A percentile compares a stretch with the other conserved stretches of the same genome.
Evolutionary conservation across 108 stramenopile species (phyloP).

Genomic region (Pseudonitzschia multiseries): DNA sequence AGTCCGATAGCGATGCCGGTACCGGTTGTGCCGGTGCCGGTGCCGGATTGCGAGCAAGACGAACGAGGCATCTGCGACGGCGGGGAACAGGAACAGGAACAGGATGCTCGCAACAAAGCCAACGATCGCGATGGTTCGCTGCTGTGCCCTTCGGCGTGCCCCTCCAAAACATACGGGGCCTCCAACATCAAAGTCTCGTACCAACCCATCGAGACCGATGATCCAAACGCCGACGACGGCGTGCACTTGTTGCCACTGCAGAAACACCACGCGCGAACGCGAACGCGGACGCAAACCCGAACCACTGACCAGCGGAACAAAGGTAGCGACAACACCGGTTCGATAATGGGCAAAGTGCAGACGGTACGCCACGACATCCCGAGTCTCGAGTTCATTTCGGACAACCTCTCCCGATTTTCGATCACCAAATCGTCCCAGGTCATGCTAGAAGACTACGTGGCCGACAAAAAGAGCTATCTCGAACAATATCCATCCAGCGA

Average conservation of each 20-base stretch:
- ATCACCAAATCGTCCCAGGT: conserved; percentile 1
- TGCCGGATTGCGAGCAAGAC: neutral
- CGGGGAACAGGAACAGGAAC: no score
- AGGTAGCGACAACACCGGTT: neutral
- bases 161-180: conserved; percentile 5
- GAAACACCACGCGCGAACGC: conserved; percentile 4
- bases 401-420: neutral
- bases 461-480: neutral
- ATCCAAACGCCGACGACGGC: neutral
- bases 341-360: neutral
- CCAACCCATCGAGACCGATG: neutral
- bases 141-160: conserved; percentile 5
- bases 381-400: neutral
- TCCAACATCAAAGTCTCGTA: neutral
- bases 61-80: neutral
- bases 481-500: neutral
- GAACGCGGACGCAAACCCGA: neutral
- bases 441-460: neutral
- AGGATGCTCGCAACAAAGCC: neutral
- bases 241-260: neutral
- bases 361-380: neutral
- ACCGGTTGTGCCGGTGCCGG: no score
- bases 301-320: neutral
- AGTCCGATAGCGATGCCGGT: no score
- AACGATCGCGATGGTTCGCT: neutral